These are phyloP conservation scores for Dothistroma septosporum DNA, from an alignment of 2,329 filamentous ascomycete genomes.

Conservation along the genomic window DNA sequence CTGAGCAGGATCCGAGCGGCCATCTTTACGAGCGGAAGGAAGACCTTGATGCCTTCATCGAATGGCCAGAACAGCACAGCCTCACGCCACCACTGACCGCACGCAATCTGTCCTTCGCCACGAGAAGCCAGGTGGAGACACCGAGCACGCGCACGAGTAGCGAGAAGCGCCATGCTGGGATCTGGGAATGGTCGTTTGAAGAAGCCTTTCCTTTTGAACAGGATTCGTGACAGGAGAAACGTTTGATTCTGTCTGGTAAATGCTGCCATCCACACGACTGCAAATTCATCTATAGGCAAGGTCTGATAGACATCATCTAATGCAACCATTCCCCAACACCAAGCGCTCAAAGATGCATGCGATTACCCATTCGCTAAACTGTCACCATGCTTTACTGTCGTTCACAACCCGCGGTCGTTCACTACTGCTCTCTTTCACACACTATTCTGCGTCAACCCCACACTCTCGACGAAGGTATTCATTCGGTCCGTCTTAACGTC, in stretches of 20 bases:
- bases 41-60: background rate
- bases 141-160: background rate
- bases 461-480: conserved; percentile 22
- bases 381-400: background rate
- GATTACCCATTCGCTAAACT: background rate
- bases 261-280: background rate
- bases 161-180: background rate
- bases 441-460: conserved; percentile 12
- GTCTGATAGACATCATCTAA: background rate
- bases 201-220: background rate
- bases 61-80: background rate
- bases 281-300: background rate
- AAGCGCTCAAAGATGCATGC: background rate
- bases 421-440: background rate
- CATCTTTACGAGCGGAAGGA: background rate
- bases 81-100: background rate
- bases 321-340: background rate
- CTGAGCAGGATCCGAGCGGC: background rate
- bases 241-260: background rate
- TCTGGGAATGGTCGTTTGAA: background rate
- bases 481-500: conserved; percentile 27
- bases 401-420: background rate
- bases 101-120: background rate
- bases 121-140: background rate
- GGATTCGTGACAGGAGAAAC: background rate